Evolutionary conservation across 495 filamentous ascomycete species (phyloP), one percentile per base, ranked within the genome.

Genomic region (Neurospora sp.): DNA sequence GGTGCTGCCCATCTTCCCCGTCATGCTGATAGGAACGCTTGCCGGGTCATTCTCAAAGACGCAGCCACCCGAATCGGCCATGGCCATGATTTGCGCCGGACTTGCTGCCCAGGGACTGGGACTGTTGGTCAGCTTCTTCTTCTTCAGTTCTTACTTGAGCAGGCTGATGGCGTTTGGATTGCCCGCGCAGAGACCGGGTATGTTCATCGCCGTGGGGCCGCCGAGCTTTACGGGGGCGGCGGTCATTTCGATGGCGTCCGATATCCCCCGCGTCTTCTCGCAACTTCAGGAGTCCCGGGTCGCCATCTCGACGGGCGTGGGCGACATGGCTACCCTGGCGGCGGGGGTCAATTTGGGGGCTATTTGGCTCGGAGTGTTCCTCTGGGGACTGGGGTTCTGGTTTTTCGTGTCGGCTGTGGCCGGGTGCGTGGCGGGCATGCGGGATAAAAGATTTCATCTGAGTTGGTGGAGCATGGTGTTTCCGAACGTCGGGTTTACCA

Each of bases 171-270:
- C 86, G 68, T 86, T 83, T 35, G 90, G 89, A 0, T 80, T 91
- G 78, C 89, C 70, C 37, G 80, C 75, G 78, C 86, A 73, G 79
- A 78, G 89, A 53, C 86, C 88, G 0, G 89, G 87, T 3, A 91
- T 93, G 88, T 92, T 92, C 78, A 92, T 93, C 73, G 89, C 89
- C 8, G 90, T 92, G 9, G 91, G 88, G 0, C 89, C 90, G 11
- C 85, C 91, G 0, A 85, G 87, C 2, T 94, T 92, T 81, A 92
- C 91, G 4, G 87, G 85, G n/a, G 82, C 91, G 1, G 90, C 91
- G 8, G 81, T 93, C n/a, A 86, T 94, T 61, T 85, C 85, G 35
- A 88, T 92, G 84, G 87, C 88, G 1, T 80, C 83, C 31, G 85
- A 83, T 53, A 76, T 82, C 14, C 78, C 81, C 75, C 41, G 75